Evolutionary conservation across 2,329 filamentous ascomycete genomes (phyloP).

Genomic region (Chaetomium sp.): DNA sequence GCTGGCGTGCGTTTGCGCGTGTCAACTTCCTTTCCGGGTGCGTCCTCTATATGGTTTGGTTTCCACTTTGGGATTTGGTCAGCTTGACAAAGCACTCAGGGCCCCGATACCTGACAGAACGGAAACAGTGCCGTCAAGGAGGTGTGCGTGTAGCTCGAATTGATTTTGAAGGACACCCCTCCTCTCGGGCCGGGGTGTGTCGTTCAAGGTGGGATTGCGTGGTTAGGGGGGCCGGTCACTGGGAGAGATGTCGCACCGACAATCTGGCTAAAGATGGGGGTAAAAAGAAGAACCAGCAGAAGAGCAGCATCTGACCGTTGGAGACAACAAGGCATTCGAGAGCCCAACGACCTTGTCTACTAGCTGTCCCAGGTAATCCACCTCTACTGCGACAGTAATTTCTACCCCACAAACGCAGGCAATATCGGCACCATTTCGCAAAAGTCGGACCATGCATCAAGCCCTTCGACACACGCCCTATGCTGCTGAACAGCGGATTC

Average conservation of each 20-base stretch:
- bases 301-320: conserved; percentile 18
- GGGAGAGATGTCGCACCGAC: conserved; percentile 20
- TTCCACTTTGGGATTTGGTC: conserved; percentile 23
- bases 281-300: conserved; percentile 15
- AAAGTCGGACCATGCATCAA: conserved; percentile 8
- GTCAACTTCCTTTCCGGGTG: conserved; percentile 20
- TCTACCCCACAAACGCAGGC: conserved; percentile 27
- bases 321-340: conserved; percentile 1
- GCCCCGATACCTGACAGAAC: conserved; percentile 3
- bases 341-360: neutral
- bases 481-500: too few relatives aligned
- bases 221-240: conserved; percentile 2
- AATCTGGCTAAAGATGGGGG: conserved; percentile 26
- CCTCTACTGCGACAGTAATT: conserved; percentile 9
- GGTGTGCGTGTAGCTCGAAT: conserved; percentile 14
- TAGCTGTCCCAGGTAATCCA: conserved; percentile 9
- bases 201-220: too few relatives aligned
- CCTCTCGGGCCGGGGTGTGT: too few relatives aligned
- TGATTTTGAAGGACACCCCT: conserved; percentile 1
- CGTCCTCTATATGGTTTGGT: conserved; percentile 10
- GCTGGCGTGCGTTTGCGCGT: neutral
- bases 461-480: conserved; percentile 2
- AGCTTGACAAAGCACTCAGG: conserved; percentile 26
- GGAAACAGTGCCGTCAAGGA: conserved; percentile 12
- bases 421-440: conserved; percentile 16